Evolutionary conservation across 1,139 yeast species (phyloP).

Genomic region (Suhomyces bokatorum): DNA sequence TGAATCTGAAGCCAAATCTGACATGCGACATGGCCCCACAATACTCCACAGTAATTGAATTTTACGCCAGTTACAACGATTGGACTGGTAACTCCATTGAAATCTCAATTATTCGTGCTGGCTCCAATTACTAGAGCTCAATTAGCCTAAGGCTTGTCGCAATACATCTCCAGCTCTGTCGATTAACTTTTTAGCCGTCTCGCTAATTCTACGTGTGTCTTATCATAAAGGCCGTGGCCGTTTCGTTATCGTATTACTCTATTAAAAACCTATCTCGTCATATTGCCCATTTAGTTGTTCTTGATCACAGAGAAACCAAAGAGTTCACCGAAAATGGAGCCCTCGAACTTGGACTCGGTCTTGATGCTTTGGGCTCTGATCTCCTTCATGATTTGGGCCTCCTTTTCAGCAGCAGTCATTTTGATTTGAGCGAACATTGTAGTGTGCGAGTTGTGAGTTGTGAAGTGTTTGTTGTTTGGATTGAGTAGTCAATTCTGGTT

Average conservation of each 20-base stretch:
- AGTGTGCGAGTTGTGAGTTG: slow-evolving; percentile 5
- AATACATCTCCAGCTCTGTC: too few relatives aligned
- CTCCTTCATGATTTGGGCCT: slow-evolving; percentile 50
- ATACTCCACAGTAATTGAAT: too few relatives aligned
- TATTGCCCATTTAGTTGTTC: slow-evolving; percentile 4
- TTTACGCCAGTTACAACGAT: too few relatives aligned
- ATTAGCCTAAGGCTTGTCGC: background rate
- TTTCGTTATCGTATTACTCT: background rate
- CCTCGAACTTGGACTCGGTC: slow-evolving; percentile 46
- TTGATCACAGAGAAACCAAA: slow-evolving; percentile 35
- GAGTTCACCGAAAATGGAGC: slow-evolving; percentile 45
- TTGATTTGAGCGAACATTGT: slow-evolving; percentile 15
- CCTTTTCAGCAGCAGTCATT: slow-evolving; percentile 37
- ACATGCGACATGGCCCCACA: too few relatives aligned
- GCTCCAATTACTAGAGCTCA: too few relatives aligned
- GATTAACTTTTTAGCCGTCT: too few relatives aligned
- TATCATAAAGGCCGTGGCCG: slow-evolving; percentile 1
- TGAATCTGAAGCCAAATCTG: too few relatives aligned
- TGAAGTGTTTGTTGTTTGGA: background rate
- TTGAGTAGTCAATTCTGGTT: background rate
- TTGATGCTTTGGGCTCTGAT: slow-evolving; percentile 39
- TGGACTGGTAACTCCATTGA: too few relatives aligned
- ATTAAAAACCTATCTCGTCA: background rate
- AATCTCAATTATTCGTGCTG: too few relatives aligned
- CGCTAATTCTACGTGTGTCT: background rate